Conservation (phyloP, 2,329 filamentous ascomycete species). For the Nectriaceae sp. region DNA sequence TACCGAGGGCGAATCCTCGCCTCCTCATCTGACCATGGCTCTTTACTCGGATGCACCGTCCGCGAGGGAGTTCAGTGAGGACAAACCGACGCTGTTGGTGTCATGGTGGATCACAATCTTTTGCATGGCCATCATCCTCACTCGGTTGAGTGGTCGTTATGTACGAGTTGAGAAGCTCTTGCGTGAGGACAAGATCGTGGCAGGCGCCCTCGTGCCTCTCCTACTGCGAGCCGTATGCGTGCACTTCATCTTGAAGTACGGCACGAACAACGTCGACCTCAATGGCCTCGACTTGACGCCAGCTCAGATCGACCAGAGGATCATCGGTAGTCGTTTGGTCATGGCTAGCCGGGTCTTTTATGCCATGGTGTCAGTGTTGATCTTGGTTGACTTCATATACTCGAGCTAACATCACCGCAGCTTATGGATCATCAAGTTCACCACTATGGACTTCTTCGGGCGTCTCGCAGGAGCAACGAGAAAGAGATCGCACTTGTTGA, state of each 20-base stretch:
- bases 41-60: conserved; percentile 56
- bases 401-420: no score
- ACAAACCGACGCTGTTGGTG: conserved; percentile 85
- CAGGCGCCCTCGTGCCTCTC: conserved; percentile 74
- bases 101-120: conserved; percentile 91
- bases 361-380: conserved; percentile 77
- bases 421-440: conserved; percentile 87
- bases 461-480: conserved; percentile 79
- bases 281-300: conserved; percentile 16
- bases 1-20: conserved; percentile 13
- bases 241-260: conserved; percentile 80
- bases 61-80: conserved; percentile 44
- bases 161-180: conserved; percentile 82
- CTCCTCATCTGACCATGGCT: conserved; percentile 43
- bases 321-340: conserved; percentile 76
- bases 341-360: conserved; percentile 80
- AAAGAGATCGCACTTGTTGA: conserved; percentile 70
- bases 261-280: conserved; percentile 80
- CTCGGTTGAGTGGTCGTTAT: conserved; percentile 76
- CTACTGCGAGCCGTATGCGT: conserved; percentile 77
- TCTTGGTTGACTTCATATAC: no score
- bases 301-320: conserved; percentile 53
- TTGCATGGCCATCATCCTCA: conserved; percentile 75
- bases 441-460: conserved; percentile 86
- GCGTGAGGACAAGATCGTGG: conserved; percentile 80